These are phyloP conservation scores for Lachnellula occidentalis DNA, from an alignment of 2,329 filamentous ascomycete species.

Conservation along the genomic window DNA sequence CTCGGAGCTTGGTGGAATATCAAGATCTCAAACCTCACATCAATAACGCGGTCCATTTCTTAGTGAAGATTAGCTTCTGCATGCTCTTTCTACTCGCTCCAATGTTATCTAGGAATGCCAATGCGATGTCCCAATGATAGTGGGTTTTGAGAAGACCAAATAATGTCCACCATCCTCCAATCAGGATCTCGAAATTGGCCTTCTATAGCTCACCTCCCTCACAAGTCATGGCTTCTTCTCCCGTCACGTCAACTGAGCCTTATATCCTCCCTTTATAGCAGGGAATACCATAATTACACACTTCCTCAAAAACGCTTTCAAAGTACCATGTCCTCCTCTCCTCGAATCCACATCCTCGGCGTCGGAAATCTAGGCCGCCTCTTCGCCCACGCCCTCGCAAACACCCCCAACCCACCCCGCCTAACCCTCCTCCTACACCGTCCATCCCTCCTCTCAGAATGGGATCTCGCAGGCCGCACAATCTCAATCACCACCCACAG, in stretches of 20 bases:
- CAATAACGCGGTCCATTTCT: not conserved
- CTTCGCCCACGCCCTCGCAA: constrained; percentile 65
- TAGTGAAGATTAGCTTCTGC: not conserved
- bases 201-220: not conserved
- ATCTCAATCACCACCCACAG: constrained; percentile 22
- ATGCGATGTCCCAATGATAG: not conserved
- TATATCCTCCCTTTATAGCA: not conserved
- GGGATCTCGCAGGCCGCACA: constrained; percentile 30
- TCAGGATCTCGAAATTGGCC: not conserved
- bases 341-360: constrained; percentile 72
- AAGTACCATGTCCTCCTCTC: constrained; percentile 1
- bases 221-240: not conserved
- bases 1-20: not conserved
- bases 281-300: no score
- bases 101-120: not conserved
- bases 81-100: not conserved
- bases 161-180: not conserved
- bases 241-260: not conserved
- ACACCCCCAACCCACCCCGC: constrained; percentile 52
- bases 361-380: constrained; percentile 76
- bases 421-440: constrained; percentile 76
- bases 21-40: not conserved
- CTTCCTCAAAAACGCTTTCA: not conserved
- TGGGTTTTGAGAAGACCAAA: not conserved
- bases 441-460: constrained; percentile 43